Conservation (phyloP, 805 yeast species). For the Candida fluviatilis region DNA sequence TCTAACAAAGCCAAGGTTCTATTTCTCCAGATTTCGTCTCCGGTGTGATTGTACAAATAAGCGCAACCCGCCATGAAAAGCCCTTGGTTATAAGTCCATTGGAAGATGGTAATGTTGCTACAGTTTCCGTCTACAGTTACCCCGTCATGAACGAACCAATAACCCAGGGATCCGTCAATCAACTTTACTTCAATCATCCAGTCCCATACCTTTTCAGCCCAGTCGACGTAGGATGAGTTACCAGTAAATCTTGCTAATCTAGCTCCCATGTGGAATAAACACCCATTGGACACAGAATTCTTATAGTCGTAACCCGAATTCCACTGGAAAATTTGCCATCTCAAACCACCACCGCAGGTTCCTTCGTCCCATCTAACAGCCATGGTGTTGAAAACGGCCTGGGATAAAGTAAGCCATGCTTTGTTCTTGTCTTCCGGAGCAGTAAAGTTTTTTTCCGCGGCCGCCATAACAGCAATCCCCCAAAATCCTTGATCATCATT, state of each 20-base stretch:
- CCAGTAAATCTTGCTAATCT: conserved; percentile 41
- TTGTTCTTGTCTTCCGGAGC: conserved; percentile 38
- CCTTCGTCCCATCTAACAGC: conserved; percentile 39
- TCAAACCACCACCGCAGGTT: conserved; percentile 39
- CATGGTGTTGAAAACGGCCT: conserved; percentile 44
- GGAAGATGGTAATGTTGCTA: conserved; percentile 49
- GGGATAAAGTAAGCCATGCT: conserved; percentile 39
- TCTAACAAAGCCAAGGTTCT: conserved; percentile 53
- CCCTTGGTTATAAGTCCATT: conserved; percentile 90
- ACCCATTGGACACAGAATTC: conserved; percentile 42
- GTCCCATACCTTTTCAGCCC: conserved; percentile 42
- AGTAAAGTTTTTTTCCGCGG: conserved; percentile 84
- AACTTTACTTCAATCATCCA: conserved; percentile 42
- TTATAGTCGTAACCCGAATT: conserved; percentile 44
- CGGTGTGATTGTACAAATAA: conserved; percentile 70
- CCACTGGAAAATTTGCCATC: conserved; percentile 50
- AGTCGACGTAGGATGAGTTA: conserved; percentile 35
- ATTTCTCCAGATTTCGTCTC: conserved; percentile 58
- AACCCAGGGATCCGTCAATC: conserved; percentile 34
- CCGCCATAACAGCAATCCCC: conserved; percentile 91
- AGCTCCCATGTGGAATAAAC: conserved; percentile 42
- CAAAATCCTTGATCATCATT: conserved; percentile 98
- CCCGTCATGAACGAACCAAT: conserved; percentile 70
- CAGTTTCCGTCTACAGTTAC: conserved; percentile 60
- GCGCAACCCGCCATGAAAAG: conserved; percentile 77